Base-by-base conservation (phyloP, 2,329 filamentous ascomycete species). In the Monilinia fructigena region DNA sequence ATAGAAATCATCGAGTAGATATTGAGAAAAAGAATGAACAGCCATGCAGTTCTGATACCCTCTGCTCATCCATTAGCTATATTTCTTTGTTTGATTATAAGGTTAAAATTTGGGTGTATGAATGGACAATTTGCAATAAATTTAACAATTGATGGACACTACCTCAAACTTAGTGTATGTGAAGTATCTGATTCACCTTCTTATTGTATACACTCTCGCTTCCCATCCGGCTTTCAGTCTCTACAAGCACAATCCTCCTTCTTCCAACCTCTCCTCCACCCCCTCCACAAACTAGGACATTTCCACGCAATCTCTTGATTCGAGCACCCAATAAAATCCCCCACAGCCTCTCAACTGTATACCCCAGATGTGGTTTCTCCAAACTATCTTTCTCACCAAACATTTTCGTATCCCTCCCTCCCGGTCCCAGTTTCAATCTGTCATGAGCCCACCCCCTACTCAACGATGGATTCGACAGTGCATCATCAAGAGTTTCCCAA, bases 291-390 rank as follows among this genome's bases (percentile, higher is more conserved):
- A 59, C 54, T 67, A 23, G 73, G 71, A 71, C 74, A 75, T 45
- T 63, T 68, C 74, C 74, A 75, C n/a, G 73, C 73, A 60, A 75
- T 70, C 38, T 70, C 65, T 47, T 60, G 67, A 28, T 42, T 68
- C 63, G 68, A 70, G 61, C 77, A 79, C 66, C 74, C 70, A 79
- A 68, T 53, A 79, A 64, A 7, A 74, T 68, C 12, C 72, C 74
- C 78, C 77, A 79, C n/a, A 78, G 65, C 54, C 77, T 72, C 71
- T 79, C 78, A 50, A 79, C 47, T 20, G 77, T 76, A 54, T 74
- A 74, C 3, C 77, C 78, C 42, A 78, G 70, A 42, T 72, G 72
- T 7, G 78, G 78, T 31, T 67, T 70, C 63, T 74, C 72, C 58
- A 77, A 48, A 35, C 59, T 70, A 69, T 75, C 74, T 12, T 26